Evolutionary conservation across 441 rosid genomes (phyloP).

Genomic region (Capsella rubella): DNA sequence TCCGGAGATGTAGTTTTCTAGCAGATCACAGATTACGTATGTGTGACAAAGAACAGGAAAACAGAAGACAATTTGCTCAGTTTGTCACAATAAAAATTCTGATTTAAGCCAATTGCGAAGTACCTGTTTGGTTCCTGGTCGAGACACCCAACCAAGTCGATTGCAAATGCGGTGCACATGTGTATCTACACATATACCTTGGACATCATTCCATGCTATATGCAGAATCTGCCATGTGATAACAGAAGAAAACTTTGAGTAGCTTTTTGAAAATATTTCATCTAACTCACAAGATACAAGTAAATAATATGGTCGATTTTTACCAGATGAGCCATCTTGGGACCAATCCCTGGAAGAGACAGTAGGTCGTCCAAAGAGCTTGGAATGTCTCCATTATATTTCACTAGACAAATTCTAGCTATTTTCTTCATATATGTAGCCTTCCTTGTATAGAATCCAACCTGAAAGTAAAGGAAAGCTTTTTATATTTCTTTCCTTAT

Average conservation of each 20-base stretch:
- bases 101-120: neutral
- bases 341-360: constrained; percentile 96
- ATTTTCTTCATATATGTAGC: constrained; percentile 90
- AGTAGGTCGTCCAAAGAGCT: constrained; percentile 84
- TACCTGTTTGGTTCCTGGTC: constrained; percentile 73
- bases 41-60: constrained; percentile 25
- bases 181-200: constrained; percentile 95
- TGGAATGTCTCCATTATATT: constrained; percentile 90
- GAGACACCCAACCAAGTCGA: constrained; percentile 95
- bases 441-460: constrained; percentile 92
- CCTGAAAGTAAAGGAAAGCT: constrained; percentile 51
- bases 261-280: neutral
- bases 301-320: constrained; percentile 13
- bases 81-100: neutral
- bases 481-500: neutral
- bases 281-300: constrained; percentile 9
- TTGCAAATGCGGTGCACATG: constrained; percentile 96
- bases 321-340: constrained; percentile 99
- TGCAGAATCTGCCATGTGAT: constrained; percentile 70
- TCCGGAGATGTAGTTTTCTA: constrained; percentile 85
- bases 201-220: constrained; percentile 87
- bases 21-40: neutral
- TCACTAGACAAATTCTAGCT: constrained; percentile 77
- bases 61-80: neutral
- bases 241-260: constrained; percentile 6